These are phyloP conservation scores for Eucommia ulmoides DNA, from an alignment of 257 asterid species.

Conservation along the genomic window DNA sequence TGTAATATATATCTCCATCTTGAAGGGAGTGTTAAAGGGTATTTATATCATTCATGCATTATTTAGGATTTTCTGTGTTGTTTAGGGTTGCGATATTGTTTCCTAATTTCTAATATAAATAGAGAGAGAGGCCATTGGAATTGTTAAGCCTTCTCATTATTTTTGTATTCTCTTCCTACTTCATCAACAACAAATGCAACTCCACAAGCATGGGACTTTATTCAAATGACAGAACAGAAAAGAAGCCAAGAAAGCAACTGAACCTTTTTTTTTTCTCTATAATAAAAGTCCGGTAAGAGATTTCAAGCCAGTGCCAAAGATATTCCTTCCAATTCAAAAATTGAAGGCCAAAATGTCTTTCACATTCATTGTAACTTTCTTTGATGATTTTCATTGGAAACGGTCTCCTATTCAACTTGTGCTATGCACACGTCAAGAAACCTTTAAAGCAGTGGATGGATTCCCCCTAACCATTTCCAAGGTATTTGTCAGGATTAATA, in stretches of 20 bases:
- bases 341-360: background rate
- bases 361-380: background rate
- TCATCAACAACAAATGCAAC: too few species aligned
- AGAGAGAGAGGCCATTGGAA: too few species aligned
- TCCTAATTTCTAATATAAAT: too few species aligned
- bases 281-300: background rate
- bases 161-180: too few species aligned
- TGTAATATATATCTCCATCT: too few species aligned
- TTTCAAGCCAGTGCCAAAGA: background rate
- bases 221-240: background rate
- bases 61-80: too few species aligned
- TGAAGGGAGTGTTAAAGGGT: too few species aligned
- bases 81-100: too few species aligned
- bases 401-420: constrained; percentile 3
- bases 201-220: background rate
- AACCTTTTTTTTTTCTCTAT: too few species aligned
- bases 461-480: constrained; percentile 7
- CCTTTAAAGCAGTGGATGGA: constrained; percentile 7
- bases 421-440: constrained; percentile 10
- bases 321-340: background rate
- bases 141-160: too few species aligned
- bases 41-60: too few species aligned
- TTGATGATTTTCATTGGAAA: constrained; percentile 2
- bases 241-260: background rate
- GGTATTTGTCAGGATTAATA: constrained; percentile 15